Conservation (phyloP, 495 filamentous ascomycete genomes). For the Trichoderma gamsii region DNA sequence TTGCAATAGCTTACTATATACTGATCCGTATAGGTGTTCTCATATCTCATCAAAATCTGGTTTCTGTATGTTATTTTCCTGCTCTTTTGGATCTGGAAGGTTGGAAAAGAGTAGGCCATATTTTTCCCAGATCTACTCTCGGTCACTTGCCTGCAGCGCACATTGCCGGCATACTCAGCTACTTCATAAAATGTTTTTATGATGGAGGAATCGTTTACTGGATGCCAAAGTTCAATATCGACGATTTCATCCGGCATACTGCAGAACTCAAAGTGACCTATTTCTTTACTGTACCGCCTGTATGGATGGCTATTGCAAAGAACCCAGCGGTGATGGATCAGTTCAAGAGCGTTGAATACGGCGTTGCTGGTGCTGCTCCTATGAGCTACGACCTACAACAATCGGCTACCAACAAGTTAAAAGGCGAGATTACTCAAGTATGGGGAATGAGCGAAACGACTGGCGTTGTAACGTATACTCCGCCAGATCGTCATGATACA, state of each 20-base stretch:
- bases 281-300: conserved; percentile 48
- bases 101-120: neutral
- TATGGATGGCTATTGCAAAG: conserved; percentile 45
- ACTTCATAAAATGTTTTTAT: conserved; percentile 34
- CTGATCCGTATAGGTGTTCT: conserved; percentile 38
- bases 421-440: conserved; percentile 48
- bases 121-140: conserved; percentile 30
- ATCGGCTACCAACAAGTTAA: conserved; percentile 26
- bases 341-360: conserved; percentile 26
- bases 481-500: conserved; percentile 18
- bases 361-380: conserved; percentile 30
- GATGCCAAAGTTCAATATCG: conserved; percentile 44
- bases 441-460: conserved; percentile 69
- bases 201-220: conserved; percentile 42
- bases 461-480: conserved; percentile 26
- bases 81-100: conserved; percentile 15
- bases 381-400: conserved; percentile 35
- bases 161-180: conserved; percentile 39
- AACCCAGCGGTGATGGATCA: conserved; percentile 44
- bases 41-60: conserved; percentile 64
- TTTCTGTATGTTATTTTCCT: conserved; percentile 31
- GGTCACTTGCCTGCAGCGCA: conserved; percentile 47
- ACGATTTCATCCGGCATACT: conserved; percentile 37
- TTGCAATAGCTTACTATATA: neutral
- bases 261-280: conserved; percentile 39